A percentile compares a stretch with the other conserved stretches of the same genome.
Conservation (phyloP, 2,329 filamentous ascomycete genomes). For the Tolypocladium ovalisporum region DNA sequence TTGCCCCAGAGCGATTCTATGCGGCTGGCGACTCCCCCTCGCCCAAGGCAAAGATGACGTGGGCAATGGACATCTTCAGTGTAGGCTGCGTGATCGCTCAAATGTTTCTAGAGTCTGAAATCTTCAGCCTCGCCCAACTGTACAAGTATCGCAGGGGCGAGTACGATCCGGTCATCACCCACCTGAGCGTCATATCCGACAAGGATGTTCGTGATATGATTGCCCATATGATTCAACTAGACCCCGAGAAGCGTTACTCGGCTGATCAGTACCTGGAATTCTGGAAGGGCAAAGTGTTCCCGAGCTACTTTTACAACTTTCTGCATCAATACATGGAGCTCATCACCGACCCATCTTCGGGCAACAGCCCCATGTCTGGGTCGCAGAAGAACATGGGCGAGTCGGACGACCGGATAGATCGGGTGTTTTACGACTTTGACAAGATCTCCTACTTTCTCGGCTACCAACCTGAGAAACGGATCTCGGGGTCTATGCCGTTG, state of each 20-base stretch:
- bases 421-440: constrained; percentile 89
- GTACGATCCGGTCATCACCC: constrained; percentile 74
- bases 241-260: constrained; percentile 83
- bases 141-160: constrained; percentile 90
- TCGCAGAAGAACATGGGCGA: constrained; percentile 64
- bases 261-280: constrained; percentile 91
- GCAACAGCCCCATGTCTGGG: constrained; percentile 59
- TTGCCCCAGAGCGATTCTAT: constrained; percentile 88
- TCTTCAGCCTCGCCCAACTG: constrained; percentile 95
- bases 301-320: constrained; percentile 94
- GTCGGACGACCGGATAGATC: constrained; percentile 86
- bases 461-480: constrained; percentile 45
- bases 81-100: constrained; percentile 95
- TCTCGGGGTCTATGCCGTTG: constrained; percentile 13
- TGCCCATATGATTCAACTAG: constrained; percentile 88
- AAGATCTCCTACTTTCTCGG: constrained; percentile 94
- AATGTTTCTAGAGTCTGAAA: constrained; percentile 85
- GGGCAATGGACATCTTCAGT: constrained; percentile 99
- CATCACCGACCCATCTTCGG: constrained; percentile 82
- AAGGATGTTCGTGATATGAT: constrained; percentile 80
- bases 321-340: constrained; percentile 96
- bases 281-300: constrained; percentile 86
- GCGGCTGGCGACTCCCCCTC: constrained; percentile 56
- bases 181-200: constrained; percentile 80
- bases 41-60: constrained; percentile 50